Evolutionary conservation across 352 stramenopile genomes (phyloP).

Genomic region (Globisporangium uncinulatum): DNA sequence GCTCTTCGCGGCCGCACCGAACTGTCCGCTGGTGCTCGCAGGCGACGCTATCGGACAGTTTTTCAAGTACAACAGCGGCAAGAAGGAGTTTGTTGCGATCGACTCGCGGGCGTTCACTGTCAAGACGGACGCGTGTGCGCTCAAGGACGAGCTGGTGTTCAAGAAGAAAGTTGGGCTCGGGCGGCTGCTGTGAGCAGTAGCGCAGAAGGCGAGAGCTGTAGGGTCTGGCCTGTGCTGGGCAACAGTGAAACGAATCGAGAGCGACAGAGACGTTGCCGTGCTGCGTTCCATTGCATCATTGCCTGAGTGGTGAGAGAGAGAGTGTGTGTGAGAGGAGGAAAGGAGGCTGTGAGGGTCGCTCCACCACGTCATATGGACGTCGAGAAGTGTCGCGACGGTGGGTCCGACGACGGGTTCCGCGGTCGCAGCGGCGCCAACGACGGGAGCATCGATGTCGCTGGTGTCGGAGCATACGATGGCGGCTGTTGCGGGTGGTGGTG

Average conservation of each 20-base stretch:
- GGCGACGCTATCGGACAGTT: slow-evolving; percentile 52
- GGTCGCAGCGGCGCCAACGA: slow-evolving; percentile 8
- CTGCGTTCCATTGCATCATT: not conserved
- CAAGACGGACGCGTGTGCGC: slow-evolving; percentile 65
- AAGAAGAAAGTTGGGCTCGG: slow-evolving; percentile 25
- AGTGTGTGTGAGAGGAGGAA: too few relatives aligned
- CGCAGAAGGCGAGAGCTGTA: not conserved
- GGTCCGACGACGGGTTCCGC: not conserved
- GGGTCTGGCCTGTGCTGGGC: too few relatives aligned
- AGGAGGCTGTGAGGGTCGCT: not conserved
- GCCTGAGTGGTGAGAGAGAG: not conserved
- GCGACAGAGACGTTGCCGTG: too few relatives aligned
- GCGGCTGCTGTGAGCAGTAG: slow-evolving; percentile 2
- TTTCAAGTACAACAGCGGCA: slow-evolving; percentile 83
- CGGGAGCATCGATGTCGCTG: slow-evolving; percentile 3
- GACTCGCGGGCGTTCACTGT: slow-evolving; percentile 66
- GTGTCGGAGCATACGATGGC: not conserved
- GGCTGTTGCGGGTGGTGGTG: slow-evolving; percentile 5
- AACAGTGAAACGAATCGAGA: too few relatives aligned
- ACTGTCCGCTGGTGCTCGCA: slow-evolving; percentile 24
- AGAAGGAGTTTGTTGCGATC: slow-evolving; percentile 68
- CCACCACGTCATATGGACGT: not conserved
- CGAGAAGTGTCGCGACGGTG: not conserved
- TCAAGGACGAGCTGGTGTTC: slow-evolving; percentile 48
- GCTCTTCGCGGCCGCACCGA: slow-evolving; percentile 33